Conservation (phyloP, 495 filamentous ascomycete genomes). For the Elasticomyces elasticus region DNA sequence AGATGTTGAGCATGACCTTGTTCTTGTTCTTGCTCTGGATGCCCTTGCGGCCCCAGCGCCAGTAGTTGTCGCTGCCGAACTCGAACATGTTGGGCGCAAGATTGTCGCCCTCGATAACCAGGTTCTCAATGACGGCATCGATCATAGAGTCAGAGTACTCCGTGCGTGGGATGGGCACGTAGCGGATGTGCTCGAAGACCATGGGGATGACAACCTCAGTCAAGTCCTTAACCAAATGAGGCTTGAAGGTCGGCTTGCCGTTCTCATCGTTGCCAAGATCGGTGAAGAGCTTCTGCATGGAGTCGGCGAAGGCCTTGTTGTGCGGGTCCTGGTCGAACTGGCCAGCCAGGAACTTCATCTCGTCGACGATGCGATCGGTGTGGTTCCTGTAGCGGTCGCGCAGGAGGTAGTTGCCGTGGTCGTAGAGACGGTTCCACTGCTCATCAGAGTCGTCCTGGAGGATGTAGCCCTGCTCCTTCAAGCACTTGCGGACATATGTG, state of each 20-base stretch:
- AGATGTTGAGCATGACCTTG: constrained; percentile 71
- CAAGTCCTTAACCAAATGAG: constrained; percentile 79
- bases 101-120: constrained; percentile 93
- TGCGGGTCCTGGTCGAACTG: constrained; percentile 83
- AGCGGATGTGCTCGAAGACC: constrained; percentile 77
- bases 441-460: constrained; percentile 71
- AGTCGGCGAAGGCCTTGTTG: constrained; percentile 67
- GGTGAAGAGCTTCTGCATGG: constrained; percentile 74
- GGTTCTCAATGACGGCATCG: constrained; percentile 86
- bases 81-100: constrained; percentile 92
- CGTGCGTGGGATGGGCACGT: constrained; percentile 88
- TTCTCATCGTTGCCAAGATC: constrained; percentile 77
- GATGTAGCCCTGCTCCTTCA: constrained; percentile 84
- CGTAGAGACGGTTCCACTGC: constrained; percentile 77
- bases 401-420: constrained; percentile 78
- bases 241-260: constrained; percentile 84
- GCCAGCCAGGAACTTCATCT: constrained; percentile 76
- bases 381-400: constrained; percentile 80
- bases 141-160: constrained; percentile 80
- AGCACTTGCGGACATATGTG: constrained; percentile 66
- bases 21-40: constrained; percentile 71
- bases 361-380: constrained; percentile 78
- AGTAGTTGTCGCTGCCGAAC: constrained; percentile 86
- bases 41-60: constrained; percentile 86
- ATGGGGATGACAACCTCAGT: constrained; percentile 76